Conservation (phyloP, 768 basidiomycete genomes). For the Pleurotus tuber-regium region DNA sequence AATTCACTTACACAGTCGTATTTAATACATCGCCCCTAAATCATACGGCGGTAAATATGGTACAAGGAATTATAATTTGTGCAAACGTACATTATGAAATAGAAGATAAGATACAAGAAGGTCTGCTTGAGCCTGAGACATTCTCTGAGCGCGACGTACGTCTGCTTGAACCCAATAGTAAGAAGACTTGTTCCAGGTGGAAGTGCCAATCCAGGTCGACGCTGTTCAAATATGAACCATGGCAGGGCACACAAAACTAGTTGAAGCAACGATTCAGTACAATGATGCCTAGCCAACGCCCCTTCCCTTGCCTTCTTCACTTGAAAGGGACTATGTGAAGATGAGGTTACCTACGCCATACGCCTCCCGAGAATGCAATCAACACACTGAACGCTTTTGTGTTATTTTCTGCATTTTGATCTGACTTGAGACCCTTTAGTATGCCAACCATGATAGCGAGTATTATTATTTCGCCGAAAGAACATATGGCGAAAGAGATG, state of each 20-base stretch:
- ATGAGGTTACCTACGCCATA: conserved; percentile 53
- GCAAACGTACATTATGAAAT: conserved; percentile 64
- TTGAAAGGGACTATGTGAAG: background rate
- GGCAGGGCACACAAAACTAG: conserved; percentile 66
- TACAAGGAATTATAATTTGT: background rate
- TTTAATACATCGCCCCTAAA: conserved; percentile 72
- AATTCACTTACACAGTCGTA: conserved; percentile 60
- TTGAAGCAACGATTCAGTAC: background rate
- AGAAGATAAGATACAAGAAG: conserved; percentile 71
- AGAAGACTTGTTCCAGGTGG: conserved; percentile 53
- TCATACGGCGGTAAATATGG: background rate
- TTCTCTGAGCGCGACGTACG: conserved; percentile 58
- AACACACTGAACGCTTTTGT: conserved; percentile 72
- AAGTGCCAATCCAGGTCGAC: conserved; percentile 59
- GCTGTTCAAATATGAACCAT: conserved; percentile 72
- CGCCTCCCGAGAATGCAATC: conserved; percentile 78
- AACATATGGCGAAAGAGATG: conserved; percentile 68
- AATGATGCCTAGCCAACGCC: background rate
- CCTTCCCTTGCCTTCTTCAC: no score
- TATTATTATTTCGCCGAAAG: conserved; percentile 67
- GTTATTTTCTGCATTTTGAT: conserved; percentile 64
- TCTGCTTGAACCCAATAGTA: conserved; percentile 69
- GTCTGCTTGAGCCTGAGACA: conserved; percentile 70
- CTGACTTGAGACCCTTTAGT: conserved; percentile 59
- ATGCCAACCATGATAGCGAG: conserved; percentile 77